A percentile compares a stretch with the other conserved stretches of the same genome.
phyloP scores from a whole-genome alignment of 345 rosid genomes.

The Hibiscus trionum region DNA sequence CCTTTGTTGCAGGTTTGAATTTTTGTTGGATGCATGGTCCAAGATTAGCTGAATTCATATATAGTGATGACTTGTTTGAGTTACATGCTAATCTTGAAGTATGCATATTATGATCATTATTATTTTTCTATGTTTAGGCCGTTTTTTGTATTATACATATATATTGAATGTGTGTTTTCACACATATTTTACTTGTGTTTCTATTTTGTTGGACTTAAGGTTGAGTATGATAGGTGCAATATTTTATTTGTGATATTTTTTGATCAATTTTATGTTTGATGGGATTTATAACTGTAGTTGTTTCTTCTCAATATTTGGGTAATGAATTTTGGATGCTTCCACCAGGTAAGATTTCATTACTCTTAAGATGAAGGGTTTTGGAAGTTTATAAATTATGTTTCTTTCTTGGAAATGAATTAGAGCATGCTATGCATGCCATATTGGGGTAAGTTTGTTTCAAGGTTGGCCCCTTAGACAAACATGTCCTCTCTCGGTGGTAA shows the following conservation, averaged over 20 bases:
- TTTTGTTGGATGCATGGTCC: neutral
- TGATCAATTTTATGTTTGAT: neutral
- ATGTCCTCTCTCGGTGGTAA: neutral
- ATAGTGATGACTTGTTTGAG: neutral
- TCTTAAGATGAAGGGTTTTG: neutral
- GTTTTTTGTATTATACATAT: neutral
- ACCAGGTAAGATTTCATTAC: neutral
- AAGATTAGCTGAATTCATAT: neutral
- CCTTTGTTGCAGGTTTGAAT: slow-evolving; percentile 65
- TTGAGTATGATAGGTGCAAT: neutral
- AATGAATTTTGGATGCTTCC: neutral
- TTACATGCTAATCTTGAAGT: neutral
- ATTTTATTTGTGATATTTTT: neutral
- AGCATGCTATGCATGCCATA: neutral
- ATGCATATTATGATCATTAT: neutral
- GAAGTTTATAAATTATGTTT: neutral
- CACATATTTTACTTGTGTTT: neutral
- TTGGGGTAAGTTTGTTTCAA: neutral
- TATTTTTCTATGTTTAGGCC: neutral
- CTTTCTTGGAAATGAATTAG: neutral
- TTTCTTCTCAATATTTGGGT: neutral
- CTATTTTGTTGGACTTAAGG: neutral
- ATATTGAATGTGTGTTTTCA: neutral
- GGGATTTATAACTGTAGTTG: neutral
- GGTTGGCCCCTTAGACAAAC: neutral